Percentiles rank a stretch among this genome's conserved stretches.
Conservation (phyloP, 208 protist genomes). For the Acanthamoeba castellanii region DNA sequence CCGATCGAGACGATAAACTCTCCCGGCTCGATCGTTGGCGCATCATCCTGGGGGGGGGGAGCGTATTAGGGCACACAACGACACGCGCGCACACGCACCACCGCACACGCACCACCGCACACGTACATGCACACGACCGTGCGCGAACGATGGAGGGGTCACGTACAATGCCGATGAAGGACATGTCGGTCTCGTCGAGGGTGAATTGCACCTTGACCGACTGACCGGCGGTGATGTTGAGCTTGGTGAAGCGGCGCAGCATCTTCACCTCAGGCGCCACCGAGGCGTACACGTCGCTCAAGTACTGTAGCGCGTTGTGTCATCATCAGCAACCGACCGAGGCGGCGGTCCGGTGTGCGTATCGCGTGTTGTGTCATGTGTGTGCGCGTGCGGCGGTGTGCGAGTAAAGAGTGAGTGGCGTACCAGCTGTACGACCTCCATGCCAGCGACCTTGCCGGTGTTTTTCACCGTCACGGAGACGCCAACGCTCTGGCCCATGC, state of each 20-base stretch:
- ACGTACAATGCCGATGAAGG: conserved; percentile 49
- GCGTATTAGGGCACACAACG: too few species aligned
- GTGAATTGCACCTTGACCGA: conserved; percentile 12
- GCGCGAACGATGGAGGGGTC: too few species aligned
- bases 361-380: too few species aligned
- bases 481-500: conserved; percentile 10
- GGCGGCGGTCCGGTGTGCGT: too few species aligned
- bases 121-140: not conserved
- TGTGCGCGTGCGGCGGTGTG: not conserved
- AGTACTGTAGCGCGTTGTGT: not conserved
- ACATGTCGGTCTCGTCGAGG: not conserved
- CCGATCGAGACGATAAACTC: not conserved
- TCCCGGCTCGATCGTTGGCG: conserved; percentile 14
- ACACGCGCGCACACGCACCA: too few species aligned
- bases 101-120: not conserved
- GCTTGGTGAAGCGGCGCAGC: conserved; percentile 30
- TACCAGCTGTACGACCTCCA: conserved; percentile 58
- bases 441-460: conserved; percentile 23
- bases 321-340: not conserved
- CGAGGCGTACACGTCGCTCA: conserved; percentile 75
- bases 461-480: conserved; percentile 62
- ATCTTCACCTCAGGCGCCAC: conserved; percentile 79
- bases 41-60: not conserved
- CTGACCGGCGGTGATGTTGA: conserved; percentile 23
- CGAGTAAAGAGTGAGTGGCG: not conserved